phyloP scores from a whole-genome alignment of 208 protist genomes.

The Endotrypanum monterogeii region DNA sequence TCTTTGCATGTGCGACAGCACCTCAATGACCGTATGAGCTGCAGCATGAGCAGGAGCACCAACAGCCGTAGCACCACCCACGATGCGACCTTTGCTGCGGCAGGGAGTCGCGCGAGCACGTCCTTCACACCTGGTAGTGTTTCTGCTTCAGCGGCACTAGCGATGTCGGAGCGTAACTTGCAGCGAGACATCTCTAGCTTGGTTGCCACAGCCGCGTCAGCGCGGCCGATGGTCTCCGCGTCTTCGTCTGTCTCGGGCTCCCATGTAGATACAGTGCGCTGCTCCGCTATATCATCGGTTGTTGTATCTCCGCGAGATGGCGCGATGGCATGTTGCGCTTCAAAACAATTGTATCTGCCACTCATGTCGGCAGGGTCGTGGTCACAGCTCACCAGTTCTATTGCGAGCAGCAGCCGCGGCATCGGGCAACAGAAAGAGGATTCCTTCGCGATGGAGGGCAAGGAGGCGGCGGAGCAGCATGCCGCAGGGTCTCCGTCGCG shows the following conservation, averaged over 20 bases:
- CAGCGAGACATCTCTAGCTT: constrained; percentile 37
- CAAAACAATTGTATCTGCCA: neutral
- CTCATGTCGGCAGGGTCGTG: neutral
- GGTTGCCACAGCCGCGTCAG: constrained; percentile 28
- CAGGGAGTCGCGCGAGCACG: neutral
- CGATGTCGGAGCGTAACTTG: constrained; percentile 26
- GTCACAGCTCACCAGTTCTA: too few relatives aligned
- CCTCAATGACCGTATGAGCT: constrained; percentile 14
- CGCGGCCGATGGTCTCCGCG: constrained; percentile 4
- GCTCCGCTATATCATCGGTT: neutral
- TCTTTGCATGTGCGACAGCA: constrained; percentile 12
- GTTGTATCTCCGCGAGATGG: neutral
- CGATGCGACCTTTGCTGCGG: neutral
- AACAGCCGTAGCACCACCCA: constrained; percentile 3
- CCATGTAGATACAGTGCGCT: neutral
- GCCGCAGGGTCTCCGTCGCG: neutral
- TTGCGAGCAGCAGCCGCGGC: neutral
- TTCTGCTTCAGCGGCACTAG: constrained; percentile 5
- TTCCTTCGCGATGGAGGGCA: neutral
- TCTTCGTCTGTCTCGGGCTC: neutral
- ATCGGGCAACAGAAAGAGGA: neutral
- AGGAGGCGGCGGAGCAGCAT: neutral
- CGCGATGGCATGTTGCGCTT: neutral
- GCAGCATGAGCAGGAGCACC: constrained; percentile 9
- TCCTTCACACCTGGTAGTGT: neutral